Evolutionary conservation across 768 basidiomycete species (phyloP).

Genomic region (Nevesoporus exiguus): DNA sequence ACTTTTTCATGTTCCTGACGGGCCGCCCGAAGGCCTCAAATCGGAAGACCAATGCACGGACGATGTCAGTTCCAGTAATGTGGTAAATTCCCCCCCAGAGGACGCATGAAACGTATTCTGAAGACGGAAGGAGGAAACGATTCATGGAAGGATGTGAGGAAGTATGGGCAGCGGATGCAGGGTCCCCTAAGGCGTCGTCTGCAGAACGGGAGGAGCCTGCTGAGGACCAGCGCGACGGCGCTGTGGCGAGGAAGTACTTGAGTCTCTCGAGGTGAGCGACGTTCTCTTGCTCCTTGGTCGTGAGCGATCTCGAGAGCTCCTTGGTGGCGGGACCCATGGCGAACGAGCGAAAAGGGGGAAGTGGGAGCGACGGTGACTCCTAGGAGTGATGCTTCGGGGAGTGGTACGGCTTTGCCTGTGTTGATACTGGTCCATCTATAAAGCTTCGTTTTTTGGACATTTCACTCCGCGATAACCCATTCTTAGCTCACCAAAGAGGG

Average conservation of each 20-base stretch:
- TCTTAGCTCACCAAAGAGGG: slow-evolving; percentile 17
- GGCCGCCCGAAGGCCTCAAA: slow-evolving; percentile 92
- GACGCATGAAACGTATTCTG: slow-evolving; percentile 88
- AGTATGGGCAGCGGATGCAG: slow-evolving; percentile 36
- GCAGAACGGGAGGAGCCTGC: slow-evolving; percentile 29
- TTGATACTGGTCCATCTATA: slow-evolving; percentile 24
- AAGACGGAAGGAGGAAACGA: slow-evolving; percentile 82
- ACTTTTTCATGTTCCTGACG: slow-evolving; percentile 92
- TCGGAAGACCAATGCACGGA: slow-evolving; percentile 89
- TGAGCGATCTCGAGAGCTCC: slow-evolving; percentile 47
- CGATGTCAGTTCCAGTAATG: slow-evolving; percentile 96
- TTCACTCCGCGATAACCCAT: slow-evolving; percentile 25
- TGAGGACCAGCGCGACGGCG: slow-evolving; percentile 68
- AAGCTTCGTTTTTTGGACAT: slow-evolving; percentile 20
- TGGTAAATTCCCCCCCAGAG: slow-evolving; percentile 90
- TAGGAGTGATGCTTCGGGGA: slow-evolving; percentile 14
- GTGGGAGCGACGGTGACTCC: slow-evolving; percentile 2
- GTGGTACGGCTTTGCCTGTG: slow-evolving; percentile 15
- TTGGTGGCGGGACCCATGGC: slow-evolving; percentile 29
- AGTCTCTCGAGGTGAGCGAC: slow-evolving; percentile 76
- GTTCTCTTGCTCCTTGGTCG: slow-evolving; percentile 60
- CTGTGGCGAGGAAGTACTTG: slow-evolving; percentile 87
- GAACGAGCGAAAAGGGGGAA: slow-evolving; percentile 13
- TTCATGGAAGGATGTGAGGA: slow-evolving; percentile 77
- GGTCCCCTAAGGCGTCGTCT: slow-evolving; percentile 14